These are phyloP conservation scores for Teratosphaeria destructans DNA, from an alignment of 2,329 filamentous ascomycete species.

Conservation along the genomic window DNA sequence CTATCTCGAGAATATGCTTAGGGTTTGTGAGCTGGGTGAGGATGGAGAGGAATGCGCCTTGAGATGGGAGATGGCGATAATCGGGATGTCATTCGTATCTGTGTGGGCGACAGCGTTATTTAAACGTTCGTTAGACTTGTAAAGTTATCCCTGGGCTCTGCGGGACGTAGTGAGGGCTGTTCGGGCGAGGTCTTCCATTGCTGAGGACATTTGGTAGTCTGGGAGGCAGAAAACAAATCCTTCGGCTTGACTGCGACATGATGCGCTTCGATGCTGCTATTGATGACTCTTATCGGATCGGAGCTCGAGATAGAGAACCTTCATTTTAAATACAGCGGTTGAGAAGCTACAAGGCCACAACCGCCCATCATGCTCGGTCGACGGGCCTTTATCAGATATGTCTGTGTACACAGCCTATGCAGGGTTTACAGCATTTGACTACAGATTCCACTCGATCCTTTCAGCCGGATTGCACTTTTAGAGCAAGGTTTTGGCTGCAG, in stretches of 20 bases:
- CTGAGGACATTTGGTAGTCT: background rate
- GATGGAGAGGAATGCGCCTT: conserved; percentile 31
- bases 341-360: background rate
- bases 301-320: background rate
- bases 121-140: conserved; percentile 5
- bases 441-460: background rate
- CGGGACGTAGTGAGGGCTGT: background rate
- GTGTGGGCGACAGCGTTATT: conserved; percentile 8
- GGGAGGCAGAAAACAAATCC: background rate
- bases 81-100: conserved; percentile 13
- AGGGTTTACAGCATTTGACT: background rate
- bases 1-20: conserved; percentile 41
- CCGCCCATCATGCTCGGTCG: background rate
- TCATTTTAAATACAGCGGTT: background rate
- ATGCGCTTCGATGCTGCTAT: background rate
- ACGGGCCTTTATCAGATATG: background rate
- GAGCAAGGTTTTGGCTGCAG: background rate
- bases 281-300: background rate
- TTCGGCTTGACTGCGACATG: background rate
- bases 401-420: background rate
- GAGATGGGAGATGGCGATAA: conserved; percentile 28
- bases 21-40: conserved; percentile 21
- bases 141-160: conserved; percentile 4
- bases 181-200: background rate
- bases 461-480: background rate